Evolutionary conservation across 108 stramenopile species (phyloP), one percentile per base, ranked within the genome.

Genomic region (Cylindrotheca fusiformis): DNA sequence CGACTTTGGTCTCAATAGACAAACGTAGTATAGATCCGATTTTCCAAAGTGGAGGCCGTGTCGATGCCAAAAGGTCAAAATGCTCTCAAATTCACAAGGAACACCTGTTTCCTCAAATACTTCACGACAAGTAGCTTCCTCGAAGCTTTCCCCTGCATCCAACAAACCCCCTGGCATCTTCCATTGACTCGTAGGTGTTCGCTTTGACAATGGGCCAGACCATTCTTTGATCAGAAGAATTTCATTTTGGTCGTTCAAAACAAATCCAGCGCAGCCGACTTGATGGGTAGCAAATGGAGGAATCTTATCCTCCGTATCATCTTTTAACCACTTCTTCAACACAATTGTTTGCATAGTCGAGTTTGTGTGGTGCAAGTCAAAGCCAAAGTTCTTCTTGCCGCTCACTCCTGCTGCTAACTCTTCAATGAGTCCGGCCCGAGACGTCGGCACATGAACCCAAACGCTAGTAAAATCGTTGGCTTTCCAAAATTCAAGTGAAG

Each of bases 21-120:
- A 71, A 32, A 80, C 72, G 60, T 79, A 83, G 56, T 79, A 83
- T 45, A 83, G 36, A 48, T 83, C 81, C 24, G 65, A 67, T 24
- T 78, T 41, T 5, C 78, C 78, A 61, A 83, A 79, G 27, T 83
- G 75, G 20, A 71, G 12, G 24, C 63, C 73, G 51, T 84, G 83
- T 14, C 68, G 66, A 44, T 90, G 88, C 46, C 88, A 66, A 31
- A 90, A 76, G 18, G 76, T 77, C 17, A 90, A 50, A 0, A 90
- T 67, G 47, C 68, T 73, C 8, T 45, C 23, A 53, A 84, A 86
- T 0, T 54, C 44, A 30, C 69, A 68, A 23, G 33, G 27, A 19
- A 90, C 74, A 2, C 88, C 88, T 4, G 88, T 90, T 55, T 90
- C 88, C 68, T 90, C 88, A 27, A 49, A 53, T 0, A 87, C 85